These are phyloP conservation scores for Fagopyrum homotropicum DNA, from an alignment of 148 eudicot species.

Conservation along the genomic window DNA sequence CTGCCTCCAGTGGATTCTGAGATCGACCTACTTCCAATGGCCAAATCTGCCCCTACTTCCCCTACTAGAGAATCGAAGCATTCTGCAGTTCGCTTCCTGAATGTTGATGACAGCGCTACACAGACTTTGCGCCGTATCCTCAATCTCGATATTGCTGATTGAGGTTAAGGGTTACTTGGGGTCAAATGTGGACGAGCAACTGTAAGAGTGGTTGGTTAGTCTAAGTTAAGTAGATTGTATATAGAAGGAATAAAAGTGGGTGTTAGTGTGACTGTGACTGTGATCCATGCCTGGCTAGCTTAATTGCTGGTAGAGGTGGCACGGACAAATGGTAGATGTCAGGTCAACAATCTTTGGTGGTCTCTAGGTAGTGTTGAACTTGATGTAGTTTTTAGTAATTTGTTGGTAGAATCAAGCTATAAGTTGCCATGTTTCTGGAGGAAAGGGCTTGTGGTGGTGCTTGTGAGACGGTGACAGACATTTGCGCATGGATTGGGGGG, in stretches of 20 bases:
- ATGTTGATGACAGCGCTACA: constrained; percentile 65
- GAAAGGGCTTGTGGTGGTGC: too few species aligned
- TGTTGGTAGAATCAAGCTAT: too few species aligned
- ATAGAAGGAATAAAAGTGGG: constrained; percentile 19
- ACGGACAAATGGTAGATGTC: not conserved
- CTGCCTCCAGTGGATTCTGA: constrained; percentile 48
- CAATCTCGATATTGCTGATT: constrained; percentile 72
- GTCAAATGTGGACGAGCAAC: constrained; percentile 37
- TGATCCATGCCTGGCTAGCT: not conserved
- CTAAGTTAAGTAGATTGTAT: constrained; percentile 27
- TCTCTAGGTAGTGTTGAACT: constrained; percentile 9
- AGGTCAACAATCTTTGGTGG: not conserved
- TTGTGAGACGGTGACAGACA: too few species aligned
- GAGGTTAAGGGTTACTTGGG: constrained; percentile 28
- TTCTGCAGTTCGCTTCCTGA: constrained; percentile 28
- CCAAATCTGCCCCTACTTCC: constrained; percentile 92
- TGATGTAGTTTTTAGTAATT: not conserved
- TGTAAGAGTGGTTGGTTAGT: constrained; percentile 18
- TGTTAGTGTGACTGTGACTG: not conserved
- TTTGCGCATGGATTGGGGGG: not conserved
- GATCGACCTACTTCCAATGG: constrained; percentile 39
- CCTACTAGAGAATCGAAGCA: constrained; percentile 44
- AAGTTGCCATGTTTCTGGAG: too few species aligned
- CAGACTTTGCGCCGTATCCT: constrained; percentile 85
- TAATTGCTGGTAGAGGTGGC: not conserved